Conservation (phyloP, 148 eudicot species). For the Rheum nobile region DNA sequence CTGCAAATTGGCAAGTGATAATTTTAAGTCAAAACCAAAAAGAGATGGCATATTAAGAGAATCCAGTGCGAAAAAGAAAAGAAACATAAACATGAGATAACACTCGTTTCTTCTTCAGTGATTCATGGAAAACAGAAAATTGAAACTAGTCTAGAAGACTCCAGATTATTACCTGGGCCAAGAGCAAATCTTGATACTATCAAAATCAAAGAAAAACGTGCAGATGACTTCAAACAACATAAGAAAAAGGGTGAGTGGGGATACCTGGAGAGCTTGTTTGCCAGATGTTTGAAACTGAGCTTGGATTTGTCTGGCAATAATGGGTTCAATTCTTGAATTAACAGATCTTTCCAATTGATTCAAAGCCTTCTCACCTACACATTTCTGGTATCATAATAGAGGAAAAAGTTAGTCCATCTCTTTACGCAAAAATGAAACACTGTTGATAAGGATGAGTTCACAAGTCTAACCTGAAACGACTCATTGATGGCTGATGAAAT, state of each 20-base stretch:
- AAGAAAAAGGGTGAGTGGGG: neutral
- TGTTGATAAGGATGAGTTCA: neutral
- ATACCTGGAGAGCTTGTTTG: slow-evolving; percentile 90
- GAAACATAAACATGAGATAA: neutral
- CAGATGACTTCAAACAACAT: neutral
- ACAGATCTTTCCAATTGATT: slow-evolving; percentile 76
- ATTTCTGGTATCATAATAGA: slow-evolving; percentile 44
- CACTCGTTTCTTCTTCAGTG: neutral
- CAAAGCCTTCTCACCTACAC: slow-evolving; percentile 82
- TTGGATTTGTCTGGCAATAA: slow-evolving; percentile 78
- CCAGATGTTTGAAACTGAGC: slow-evolving; percentile 86
- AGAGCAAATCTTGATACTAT: neutral
- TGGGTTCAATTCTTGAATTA: slow-evolving; percentile 65
- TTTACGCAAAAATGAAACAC: neutral
- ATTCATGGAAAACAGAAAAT: neutral
- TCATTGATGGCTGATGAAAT: slow-evolving; percentile 56
- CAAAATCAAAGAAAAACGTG: neutral
- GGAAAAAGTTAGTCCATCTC: slow-evolving; percentile 7
- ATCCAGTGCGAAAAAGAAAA: neutral
- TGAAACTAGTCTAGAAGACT: neutral
- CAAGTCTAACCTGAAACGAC: slow-evolving; percentile 64
- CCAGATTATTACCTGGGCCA: neutral
- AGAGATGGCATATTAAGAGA: neutral
- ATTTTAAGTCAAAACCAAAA: neutral
- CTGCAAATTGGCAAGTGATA: slow-evolving; percentile 22